Conservation (phyloP, 257 asterid genomes). For the Solanum ossicruentum region DNA sequence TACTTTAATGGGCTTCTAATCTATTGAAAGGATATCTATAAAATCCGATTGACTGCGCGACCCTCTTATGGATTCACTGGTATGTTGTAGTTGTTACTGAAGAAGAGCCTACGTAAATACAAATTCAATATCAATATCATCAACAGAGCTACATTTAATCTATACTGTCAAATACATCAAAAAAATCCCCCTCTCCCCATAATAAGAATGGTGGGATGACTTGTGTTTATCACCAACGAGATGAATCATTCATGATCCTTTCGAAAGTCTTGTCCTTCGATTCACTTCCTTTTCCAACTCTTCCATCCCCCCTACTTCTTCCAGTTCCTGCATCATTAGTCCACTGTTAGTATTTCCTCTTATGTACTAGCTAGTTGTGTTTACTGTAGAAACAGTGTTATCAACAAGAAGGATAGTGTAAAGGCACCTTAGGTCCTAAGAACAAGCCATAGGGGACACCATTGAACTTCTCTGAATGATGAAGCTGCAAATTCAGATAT, state of each 20-base stretch:
- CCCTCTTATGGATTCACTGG: no score
- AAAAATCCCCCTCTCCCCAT: background rate
- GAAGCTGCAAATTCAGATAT: slow-evolving; percentile 61
- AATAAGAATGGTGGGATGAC: background rate
- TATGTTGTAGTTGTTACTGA: no score
- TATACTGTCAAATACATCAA: background rate
- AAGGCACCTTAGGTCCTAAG: slow-evolving; percentile 64
- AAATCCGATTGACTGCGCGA: no score
- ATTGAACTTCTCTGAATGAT: slow-evolving; percentile 80
- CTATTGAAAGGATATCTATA: no score
- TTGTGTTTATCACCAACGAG: background rate
- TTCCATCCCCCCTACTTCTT: slow-evolving; percentile 71
- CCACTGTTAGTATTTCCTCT: background rate
- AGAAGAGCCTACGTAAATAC: background rate
- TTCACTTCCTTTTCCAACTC: slow-evolving; percentile 66
- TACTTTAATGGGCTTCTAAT: no score
- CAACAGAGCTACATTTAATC: background rate
- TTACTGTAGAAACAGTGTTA: background rate
- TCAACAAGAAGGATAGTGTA: background rate
- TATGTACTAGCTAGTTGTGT: background rate
- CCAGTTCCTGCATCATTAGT: slow-evolving; percentile 49
- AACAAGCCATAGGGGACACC: slow-evolving; percentile 95
- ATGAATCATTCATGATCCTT: slow-evolving; percentile 15
- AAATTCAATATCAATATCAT: background rate
- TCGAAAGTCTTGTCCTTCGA: slow-evolving; percentile 44